Evolutionary conservation across 768 basidiomycete genomes (phyloP).

Genomic region (Nevesoporus exiguus): DNA sequence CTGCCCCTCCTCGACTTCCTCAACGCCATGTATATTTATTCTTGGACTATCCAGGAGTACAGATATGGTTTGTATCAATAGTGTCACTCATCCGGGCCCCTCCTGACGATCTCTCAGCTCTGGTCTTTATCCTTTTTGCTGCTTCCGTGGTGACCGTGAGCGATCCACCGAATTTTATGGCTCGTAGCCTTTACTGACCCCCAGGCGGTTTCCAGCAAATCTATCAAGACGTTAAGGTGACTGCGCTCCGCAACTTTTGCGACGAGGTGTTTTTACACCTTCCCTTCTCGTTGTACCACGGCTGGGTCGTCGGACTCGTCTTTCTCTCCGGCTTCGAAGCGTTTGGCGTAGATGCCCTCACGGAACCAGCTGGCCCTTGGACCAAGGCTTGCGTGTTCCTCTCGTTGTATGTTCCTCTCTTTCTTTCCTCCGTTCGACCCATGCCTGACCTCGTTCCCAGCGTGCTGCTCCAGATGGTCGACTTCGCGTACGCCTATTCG

Average conservation of each 20-base stretch:
- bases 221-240: conserved; percentile 64
- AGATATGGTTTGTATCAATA: conserved; percentile 32
- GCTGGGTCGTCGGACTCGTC: conserved; percentile 53
- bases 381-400: conserved; percentile 63
- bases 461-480: conserved; percentile 55
- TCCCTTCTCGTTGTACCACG: conserved; percentile 70
- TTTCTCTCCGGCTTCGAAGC: conserved; percentile 57
- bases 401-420: conserved; percentile 38
- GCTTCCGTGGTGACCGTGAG: conserved; percentile 51
- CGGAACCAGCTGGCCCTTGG: conserved; percentile 50
- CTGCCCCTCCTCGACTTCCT: conserved; percentile 61
- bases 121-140: conserved; percentile 41
- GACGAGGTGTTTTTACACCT: conserved; percentile 70
- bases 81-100: not conserved
- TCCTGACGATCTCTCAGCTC: conserved; percentile 27
- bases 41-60: conserved; percentile 55
- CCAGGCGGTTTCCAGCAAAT: conserved; percentile 40
- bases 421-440: not conserved
- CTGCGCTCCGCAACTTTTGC: conserved; percentile 41
- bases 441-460: conserved; percentile 21
- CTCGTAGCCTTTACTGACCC: not conserved
- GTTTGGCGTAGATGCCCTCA: conserved; percentile 55
- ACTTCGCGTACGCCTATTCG: conserved; percentile 65
- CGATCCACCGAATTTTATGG: not conserved
- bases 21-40: conserved; percentile 61